Base-by-base conservation (phyloP, 352 stramenopile genomes). In the Phytophthora cryptogea region DNA sequence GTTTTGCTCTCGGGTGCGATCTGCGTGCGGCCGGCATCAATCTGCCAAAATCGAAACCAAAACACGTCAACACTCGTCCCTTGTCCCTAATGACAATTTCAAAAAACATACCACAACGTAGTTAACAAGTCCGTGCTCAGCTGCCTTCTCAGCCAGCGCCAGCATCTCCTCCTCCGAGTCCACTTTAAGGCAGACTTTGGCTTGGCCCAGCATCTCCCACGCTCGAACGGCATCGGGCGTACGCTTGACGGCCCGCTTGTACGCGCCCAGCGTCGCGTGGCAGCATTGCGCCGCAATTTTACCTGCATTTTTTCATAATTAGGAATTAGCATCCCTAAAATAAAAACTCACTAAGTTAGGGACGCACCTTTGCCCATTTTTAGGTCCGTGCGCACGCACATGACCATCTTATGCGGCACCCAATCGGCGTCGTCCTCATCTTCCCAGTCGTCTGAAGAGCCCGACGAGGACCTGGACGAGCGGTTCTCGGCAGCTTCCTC, bases 311-410 rank as follows among this genome's bases (percentile, higher is more conserved):
- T 23, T 23, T 23, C 20, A 23, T 2, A 23, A 23, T 23, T 23
- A 23, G 20, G 20, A 23, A 23, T 3, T 23, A 1, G 20, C 20
- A 23, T 23, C 20, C 20, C 20, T 23, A 23, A 23, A 23, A 23
- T 23, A 14, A 36, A 58, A 26, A 28, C 37, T 35, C 31, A 37
- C 16, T 8, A 5, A 41, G 52, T 88, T 73, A 30, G 75, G 86
- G 57, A 85, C 72, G 74, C 86, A 88, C 95, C 96, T 80, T 98
- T 98, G 66, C 92, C 91, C 96, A 99, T 99, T 67, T 92, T 95
- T 39, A 99, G 76, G 72, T 97, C 86, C 31, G 87, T 96, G 62
- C 97, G 96, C 63, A 98, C 96, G 56, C 90, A 96, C 16, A 99
- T 81, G 48, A 99, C 89, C 92, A 98, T 98, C 63, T 96, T 97